Evolutionary conservation across 1,284 basidiomycete genomes (phyloP), one percentile per base, ranked within the genome.

Genomic region (Phenoliferia sp.): DNA sequence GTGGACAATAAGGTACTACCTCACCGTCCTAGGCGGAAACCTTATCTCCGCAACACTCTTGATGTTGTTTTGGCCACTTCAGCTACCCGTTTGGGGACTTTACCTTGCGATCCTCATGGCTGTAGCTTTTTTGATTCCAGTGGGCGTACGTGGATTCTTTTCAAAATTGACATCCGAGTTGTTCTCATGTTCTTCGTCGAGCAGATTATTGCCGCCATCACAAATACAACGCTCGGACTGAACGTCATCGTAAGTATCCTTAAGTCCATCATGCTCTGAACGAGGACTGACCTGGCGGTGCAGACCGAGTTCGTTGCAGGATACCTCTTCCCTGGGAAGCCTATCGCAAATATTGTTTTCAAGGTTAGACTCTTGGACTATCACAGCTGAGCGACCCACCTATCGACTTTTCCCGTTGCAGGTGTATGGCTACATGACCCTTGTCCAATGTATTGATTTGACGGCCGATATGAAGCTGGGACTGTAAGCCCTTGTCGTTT

Each of bases 41-140:
- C 64, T 76, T 22, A 28, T 63, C 4, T 76, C 75, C 1, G 76
- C 80, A 19, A 63, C 76, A 29, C 60, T 78, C 39, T 73, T 81
- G 4, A 77, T 81, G 12, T 62, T 73, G 19, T 71, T 77, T 50
- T 79, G 77, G 59, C 79, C 79, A 2, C 71, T 81, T n/a, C 80
- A 81, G 64, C 69, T 81, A 36, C 79, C 80, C 0, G 66, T 78
- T 1, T 81, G 80, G 80, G 80, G 78, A 0, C 66, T 81, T 29
- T 62, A 80, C 28, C 67, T 81, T 12, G 74, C 79, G 0, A 73
- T 81, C 10, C 34, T 73, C 22, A 78, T 81, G 67, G 79, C 78
- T 0, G 55, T 79, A 19, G 63, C 77, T 10, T 81, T 81, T 68
- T 71, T 81, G 15, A 71, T 79, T 0, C 80, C 80, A 1, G 73